phyloP scores from a whole-genome alignment of 192 early-diverging fungal species.

The Spinellus fusiger region DNA sequence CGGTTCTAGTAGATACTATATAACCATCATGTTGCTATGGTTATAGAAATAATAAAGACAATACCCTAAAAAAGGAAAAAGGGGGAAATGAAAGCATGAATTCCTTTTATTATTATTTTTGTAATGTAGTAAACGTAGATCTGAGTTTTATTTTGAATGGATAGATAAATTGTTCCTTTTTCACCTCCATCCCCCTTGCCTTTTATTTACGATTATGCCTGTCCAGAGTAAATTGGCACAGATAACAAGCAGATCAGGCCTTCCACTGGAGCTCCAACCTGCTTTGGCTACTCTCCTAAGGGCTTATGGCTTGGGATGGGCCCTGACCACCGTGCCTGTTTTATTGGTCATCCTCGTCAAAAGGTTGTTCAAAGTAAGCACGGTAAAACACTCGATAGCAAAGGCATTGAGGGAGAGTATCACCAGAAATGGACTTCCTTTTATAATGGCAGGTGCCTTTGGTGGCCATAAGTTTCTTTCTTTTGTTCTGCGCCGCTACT shows the following conservation, averaged over 20 bases:
- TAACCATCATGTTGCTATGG: no score
- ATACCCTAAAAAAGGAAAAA: no score
- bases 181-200: no score
- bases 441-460: conserved; percentile 21
- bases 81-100: no score
- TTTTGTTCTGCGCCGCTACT: conserved; percentile 1
- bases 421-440: conserved; percentile 25
- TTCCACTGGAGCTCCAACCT: conserved; percentile 2
- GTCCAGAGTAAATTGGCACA: neutral
- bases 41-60: no score
- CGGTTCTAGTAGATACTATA: no score
- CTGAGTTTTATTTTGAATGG: no score
- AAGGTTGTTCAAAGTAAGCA: neutral
- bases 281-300: conserved; percentile 14
- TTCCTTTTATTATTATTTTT: no score
- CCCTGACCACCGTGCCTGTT: conserved; percentile 12
- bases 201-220: no score
- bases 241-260: neutral
- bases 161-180: no score
- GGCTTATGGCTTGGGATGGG: conserved; percentile 29
- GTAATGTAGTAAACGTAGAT: no score
- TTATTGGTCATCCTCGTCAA: conserved; percentile 19
- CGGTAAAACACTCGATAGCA: neutral
- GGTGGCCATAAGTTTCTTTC: conserved; percentile 18
- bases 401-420: conserved; percentile 7